Conservation (phyloP, 257 asterid genomes). For the Lycium barbarum region DNA sequence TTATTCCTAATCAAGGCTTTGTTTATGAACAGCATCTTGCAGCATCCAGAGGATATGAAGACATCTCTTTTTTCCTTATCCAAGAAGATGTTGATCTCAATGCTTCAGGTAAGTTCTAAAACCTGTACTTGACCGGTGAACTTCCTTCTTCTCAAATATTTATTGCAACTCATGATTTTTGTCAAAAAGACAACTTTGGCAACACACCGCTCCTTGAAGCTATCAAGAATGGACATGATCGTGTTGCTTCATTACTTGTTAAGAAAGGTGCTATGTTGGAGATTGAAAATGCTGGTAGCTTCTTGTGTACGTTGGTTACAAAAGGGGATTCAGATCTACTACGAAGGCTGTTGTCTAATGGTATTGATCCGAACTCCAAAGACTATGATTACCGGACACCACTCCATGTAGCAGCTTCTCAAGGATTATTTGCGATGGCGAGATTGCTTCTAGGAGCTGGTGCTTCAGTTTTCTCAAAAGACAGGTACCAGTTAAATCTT, state of each 20-base stretch:
- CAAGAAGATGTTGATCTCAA: conserved; percentile 73
- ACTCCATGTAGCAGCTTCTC: conserved; percentile 89
- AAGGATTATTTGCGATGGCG: conserved; percentile 75
- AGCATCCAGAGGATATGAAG: conserved; percentile 88
- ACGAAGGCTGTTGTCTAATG: conserved; percentile 63
- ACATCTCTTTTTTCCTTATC: conserved; percentile 67
- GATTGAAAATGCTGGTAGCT: conserved; percentile 71
- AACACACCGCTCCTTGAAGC: conserved; percentile 87
- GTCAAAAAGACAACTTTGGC: conserved; percentile 70
- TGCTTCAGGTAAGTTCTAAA: conserved; percentile 56
- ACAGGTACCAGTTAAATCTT: conserved; percentile 60
- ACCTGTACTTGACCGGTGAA: not conserved
- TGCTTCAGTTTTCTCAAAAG: conserved; percentile 77
- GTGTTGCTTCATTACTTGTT: conserved; percentile 67
- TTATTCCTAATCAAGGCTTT: conserved; percentile 21
- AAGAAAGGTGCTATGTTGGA: conserved; percentile 73
- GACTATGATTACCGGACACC: conserved; percentile 88
- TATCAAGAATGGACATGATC: conserved; percentile 81
- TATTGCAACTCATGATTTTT: not conserved
- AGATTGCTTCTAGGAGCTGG: conserved; percentile 83
- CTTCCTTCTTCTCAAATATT: not conserved
- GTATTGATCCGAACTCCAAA: conserved; percentile 71
- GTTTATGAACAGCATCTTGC: conserved; percentile 78
- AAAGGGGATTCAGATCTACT: conserved; percentile 84
- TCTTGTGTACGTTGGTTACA: conserved; percentile 68